Evolutionary conservation across 179 eudicot species (phyloP).

Genomic region (Amaranthus tricolor): DNA sequence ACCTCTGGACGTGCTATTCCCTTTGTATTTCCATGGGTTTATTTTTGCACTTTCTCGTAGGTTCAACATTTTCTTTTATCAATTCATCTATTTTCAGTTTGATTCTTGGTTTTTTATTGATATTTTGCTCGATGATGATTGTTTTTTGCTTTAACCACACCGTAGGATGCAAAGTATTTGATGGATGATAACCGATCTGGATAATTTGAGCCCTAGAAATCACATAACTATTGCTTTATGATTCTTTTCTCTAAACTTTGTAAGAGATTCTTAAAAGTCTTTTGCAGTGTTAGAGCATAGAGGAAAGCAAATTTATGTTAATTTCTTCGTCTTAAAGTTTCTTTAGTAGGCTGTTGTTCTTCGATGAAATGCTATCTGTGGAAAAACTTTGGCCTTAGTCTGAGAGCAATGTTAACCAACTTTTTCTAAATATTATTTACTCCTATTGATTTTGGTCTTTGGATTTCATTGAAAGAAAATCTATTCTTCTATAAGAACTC

Average conservation of each 20-base stretch:
- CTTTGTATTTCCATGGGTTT: not conserved
- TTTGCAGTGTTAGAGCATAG: not conserved
- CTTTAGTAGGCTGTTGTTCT: not conserved
- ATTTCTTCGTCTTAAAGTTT: not conserved
- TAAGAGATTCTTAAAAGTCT: not conserved
- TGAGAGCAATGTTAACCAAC: slow-evolving; percentile 4
- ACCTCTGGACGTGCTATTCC: slow-evolving; percentile 14
- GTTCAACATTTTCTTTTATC: not conserved
- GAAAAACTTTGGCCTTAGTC: slow-evolving; percentile 3
- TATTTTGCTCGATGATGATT: slow-evolving; percentile 10
- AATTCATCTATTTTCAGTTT: not conserved
- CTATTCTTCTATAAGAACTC: too few species aligned
- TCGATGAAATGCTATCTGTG: slow-evolving; percentile 8
- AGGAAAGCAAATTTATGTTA: not conserved
- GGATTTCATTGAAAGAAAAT: too few species aligned
- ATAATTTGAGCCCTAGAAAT: not conserved
- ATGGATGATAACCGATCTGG: not conserved
- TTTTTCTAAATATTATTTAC: too few species aligned
- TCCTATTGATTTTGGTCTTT: too few species aligned
- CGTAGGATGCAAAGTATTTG: slow-evolving; percentile 10
- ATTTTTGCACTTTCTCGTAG: slow-evolving; percentile 11
- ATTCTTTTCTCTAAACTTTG: not conserved
- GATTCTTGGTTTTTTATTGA: not conserved
- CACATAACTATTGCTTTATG: not conserved
- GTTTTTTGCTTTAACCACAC: slow-evolving; percentile 11